phyloP scores from a whole-genome alignment of 257 asterid species.

The Agastache rugosa region DNA sequence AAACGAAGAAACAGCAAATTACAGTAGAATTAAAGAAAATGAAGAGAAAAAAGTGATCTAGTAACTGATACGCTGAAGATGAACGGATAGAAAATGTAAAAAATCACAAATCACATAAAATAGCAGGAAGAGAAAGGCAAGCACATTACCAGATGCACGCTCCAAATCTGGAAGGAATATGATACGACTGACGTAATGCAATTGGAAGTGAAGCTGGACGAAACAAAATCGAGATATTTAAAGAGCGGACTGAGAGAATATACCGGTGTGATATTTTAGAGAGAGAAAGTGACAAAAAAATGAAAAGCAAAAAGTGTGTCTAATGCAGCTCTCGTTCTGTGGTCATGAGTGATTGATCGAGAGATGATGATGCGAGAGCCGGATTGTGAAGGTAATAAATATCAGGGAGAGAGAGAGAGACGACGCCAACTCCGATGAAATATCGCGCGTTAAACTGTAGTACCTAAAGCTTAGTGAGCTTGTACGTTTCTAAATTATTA shows the following conservation, averaged over 20 bases:
- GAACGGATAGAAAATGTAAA: neutral
- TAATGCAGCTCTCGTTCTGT: constrained; percentile 34
- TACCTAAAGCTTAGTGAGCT: neutral
- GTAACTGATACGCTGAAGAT: neutral
- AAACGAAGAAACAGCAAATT: neutral
- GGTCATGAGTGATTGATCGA: constrained; percentile 39
- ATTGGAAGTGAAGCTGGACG: constrained; percentile 1
- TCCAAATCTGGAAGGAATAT: neutral
- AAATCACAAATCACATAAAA: neutral
- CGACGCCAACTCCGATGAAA: constrained; percentile 22
- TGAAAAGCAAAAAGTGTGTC: constrained; percentile 34
- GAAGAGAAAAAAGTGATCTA: neutral
- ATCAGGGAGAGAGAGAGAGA: constrained; percentile 32
- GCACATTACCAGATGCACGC: constrained; percentile 30
- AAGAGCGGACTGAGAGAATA: constrained; percentile 37
- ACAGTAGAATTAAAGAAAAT: neutral
- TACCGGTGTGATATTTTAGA: constrained; percentile 24
- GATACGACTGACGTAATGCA: neutral
- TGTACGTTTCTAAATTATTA: neutral
- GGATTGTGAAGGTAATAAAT: constrained; percentile 38
- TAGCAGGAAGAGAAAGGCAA: neutral
- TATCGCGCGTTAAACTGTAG: constrained; percentile 16
- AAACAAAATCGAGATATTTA: constrained; percentile 35
- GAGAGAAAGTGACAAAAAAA: constrained; percentile 34
- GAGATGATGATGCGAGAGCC: constrained; percentile 37